A percentile compares a stretch with the other conserved stretches of the same genome.
Evolutionary conservation across 345 rosid species (phyloP).

Genomic region (Eucalyptus virginea): DNA sequence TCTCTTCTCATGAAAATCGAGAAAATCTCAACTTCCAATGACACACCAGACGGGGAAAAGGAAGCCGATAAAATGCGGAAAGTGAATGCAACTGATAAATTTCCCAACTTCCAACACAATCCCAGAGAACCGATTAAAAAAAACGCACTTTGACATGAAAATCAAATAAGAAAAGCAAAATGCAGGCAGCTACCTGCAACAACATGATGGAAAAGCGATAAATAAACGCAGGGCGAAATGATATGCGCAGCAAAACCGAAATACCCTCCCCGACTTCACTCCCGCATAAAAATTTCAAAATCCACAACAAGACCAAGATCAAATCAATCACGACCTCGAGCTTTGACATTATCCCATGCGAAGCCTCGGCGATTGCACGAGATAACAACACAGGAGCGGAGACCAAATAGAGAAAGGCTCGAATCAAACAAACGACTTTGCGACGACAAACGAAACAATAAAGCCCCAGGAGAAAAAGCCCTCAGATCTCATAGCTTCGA

Average conservation of each 20-base stretch:
- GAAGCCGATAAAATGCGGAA: background rate
- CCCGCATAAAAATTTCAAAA: background rate
- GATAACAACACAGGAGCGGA: background rate
- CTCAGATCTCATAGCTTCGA: constrained; percentile 6
- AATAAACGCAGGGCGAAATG: background rate
- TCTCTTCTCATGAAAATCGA: background rate
- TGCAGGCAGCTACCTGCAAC: background rate
- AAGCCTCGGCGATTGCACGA: background rate
- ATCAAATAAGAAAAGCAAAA: background rate
- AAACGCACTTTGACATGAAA: background rate
- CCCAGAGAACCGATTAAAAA: background rate
- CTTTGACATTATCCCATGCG: background rate
- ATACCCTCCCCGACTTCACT: background rate
- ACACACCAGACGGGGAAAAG: background rate
- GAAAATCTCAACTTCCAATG: background rate
- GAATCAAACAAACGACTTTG: background rate
- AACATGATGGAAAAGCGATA: background rate
- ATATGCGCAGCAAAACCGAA: background rate
- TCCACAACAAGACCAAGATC: background rate
- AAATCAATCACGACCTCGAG: background rate
- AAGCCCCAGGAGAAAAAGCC: background rate
- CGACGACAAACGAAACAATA: background rate
- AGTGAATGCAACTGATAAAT: background rate
- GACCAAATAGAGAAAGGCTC: background rate
- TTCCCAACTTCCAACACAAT: background rate